These are phyloP conservation scores for Neoscytalidium dimidiatum DNA, from an alignment of 2,329 filamentous ascomycete species.

Conservation along the genomic window DNA sequence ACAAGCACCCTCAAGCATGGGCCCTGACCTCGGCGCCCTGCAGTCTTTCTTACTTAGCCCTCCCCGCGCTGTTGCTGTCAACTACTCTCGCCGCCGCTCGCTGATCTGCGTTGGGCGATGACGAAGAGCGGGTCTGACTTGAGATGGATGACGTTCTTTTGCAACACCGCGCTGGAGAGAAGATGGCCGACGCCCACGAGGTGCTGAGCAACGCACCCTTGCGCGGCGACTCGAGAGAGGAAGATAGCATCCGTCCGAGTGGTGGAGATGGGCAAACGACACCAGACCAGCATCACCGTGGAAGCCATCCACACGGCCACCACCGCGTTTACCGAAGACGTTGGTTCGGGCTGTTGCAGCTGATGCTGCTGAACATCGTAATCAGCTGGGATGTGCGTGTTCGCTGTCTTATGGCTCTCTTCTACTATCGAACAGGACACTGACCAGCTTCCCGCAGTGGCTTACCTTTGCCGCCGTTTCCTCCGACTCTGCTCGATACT, in stretches of 20 bases:
- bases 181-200: not conserved
- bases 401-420: not conserved
- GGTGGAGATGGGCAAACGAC: not conserved
- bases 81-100: not conserved
- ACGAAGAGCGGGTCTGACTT: not conserved
- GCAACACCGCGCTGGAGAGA: not conserved
- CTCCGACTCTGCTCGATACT: slow-evolving; percentile 72
- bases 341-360: slow-evolving; percentile 82
- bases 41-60: not conserved
- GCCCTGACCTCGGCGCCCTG: not conserved
- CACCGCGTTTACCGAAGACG: slow-evolving; percentile 74
- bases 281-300: not conserved
- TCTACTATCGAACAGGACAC: not conserved
- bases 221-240: not conserved
- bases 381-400: slow-evolving; percentile 90
- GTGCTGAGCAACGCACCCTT: not conserved
- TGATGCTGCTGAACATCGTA: slow-evolving; percentile 87
- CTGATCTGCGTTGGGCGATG: not conserved
- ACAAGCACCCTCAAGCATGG: not conserved
- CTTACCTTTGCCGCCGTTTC: slow-evolving; percentile 88
- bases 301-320: not conserved
- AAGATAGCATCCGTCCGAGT: not conserved
- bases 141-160: slow-evolving; percentile 4
- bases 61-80: not conserved
- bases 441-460: slow-evolving; percentile 62